Conservation (phyloP, 768 basidiomycete species). For the Crucibulum laeve region DNA sequence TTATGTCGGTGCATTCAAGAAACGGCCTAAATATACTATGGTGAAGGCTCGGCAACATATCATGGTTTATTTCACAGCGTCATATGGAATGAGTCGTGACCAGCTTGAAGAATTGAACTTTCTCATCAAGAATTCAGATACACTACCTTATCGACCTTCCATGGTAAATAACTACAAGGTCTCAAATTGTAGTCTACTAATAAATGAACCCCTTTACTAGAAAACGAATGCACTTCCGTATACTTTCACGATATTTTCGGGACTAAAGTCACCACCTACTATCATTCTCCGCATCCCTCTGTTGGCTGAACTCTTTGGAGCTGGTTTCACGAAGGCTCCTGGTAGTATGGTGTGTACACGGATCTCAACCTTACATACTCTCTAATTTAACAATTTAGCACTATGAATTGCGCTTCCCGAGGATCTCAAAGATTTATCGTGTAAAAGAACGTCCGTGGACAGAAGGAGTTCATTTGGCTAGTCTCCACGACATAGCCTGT, state of each 20-base stretch:
- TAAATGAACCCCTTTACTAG: slow-evolving; percentile 7
- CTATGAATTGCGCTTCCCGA: slow-evolving; percentile 82
- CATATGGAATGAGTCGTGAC: slow-evolving; percentile 68
- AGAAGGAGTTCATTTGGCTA: slow-evolving; percentile 44
- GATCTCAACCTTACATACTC: background rate
- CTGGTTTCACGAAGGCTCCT: slow-evolving; percentile 74
- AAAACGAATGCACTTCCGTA: slow-evolving; percentile 38
- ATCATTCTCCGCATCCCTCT: slow-evolving; percentile 59
- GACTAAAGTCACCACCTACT: slow-evolving; percentile 45
- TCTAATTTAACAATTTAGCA: slow-evolving; percentile 37
- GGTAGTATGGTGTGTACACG: slow-evolving; percentile 43
- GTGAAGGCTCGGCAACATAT: slow-evolving; percentile 51
- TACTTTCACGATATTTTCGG: slow-evolving; percentile 44
- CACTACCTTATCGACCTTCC: slow-evolving; percentile 22
- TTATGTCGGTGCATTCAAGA: slow-evolving; percentile 58
- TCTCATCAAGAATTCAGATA: slow-evolving; percentile 44
- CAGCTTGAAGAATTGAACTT: slow-evolving; percentile 74
- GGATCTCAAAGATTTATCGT: slow-evolving; percentile 68
- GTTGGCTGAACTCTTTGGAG: slow-evolving; percentile 73
- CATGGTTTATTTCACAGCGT: slow-evolving; percentile 68
- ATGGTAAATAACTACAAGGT: slow-evolving; percentile 4
- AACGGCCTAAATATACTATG: slow-evolving; percentile 21
- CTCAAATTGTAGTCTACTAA: background rate
- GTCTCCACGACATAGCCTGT: slow-evolving; percentile 52
- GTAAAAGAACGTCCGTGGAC: slow-evolving; percentile 60